Evolutionary conservation across 495 filamentous ascomycete genomes (phyloP).

Genomic region (Aspergillus ellipticus): DNA sequence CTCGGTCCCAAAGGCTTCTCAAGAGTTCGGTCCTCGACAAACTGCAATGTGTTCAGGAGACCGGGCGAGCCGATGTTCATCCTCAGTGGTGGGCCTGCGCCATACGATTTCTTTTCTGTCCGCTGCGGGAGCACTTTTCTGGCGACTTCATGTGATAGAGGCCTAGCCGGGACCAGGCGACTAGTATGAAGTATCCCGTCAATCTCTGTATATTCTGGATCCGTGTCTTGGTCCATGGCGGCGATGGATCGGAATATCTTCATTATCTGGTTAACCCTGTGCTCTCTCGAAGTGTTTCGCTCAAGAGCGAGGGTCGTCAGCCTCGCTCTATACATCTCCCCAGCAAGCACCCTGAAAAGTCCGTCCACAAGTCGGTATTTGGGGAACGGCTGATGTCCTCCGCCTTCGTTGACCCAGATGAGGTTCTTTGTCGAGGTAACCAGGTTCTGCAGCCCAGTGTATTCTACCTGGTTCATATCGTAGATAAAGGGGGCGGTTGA

Average conservation of each 20-base stretch:
- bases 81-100: constrained; percentile 9
- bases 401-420: constrained; percentile 13
- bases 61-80: constrained; percentile 19
- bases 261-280: neutral
- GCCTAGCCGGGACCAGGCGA: constrained; percentile 4
- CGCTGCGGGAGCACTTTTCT: neutral
- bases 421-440: constrained; percentile 2
- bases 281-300: neutral
- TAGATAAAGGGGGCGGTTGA: neutral
- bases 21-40: constrained; percentile 11
- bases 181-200: constrained; percentile 9
- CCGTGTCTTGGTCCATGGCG: neutral
- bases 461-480: constrained; percentile 1
- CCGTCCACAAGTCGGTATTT: constrained; percentile 15
- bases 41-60: constrained; percentile 20
- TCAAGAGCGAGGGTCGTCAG: constrained; percentile 10
- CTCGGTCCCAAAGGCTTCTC: constrained; percentile 5
- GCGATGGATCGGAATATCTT: neutral
- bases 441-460: constrained; percentile 6
- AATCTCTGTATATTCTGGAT: constrained; percentile 13
- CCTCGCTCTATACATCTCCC: constrained; percentile 5
- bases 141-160: neutral
- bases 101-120: neutral
- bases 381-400: constrained; percentile 5
- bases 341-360: constrained; percentile 10